These are phyloP conservation scores for Phoenix roebelenii DNA, from an alignment of 176 grass and related monocot genomes.

Conservation along the genomic window DNA sequence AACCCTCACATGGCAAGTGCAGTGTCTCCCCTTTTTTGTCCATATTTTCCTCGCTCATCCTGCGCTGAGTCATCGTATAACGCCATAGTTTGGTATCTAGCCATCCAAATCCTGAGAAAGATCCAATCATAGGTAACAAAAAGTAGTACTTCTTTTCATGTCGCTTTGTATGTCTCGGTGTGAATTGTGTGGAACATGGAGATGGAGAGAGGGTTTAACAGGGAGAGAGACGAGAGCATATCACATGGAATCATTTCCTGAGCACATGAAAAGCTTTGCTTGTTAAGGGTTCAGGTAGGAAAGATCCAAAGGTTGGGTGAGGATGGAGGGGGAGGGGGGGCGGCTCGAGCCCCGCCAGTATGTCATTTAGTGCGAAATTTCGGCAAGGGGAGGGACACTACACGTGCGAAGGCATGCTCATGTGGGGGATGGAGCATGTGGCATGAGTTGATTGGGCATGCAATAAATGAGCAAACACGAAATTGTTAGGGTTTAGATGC, in stretches of 20 bases:
- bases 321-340: background rate
- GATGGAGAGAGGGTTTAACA: too few species aligned
- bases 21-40: background rate
- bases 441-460: too few species aligned
- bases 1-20: background rate
- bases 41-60: too few species aligned
- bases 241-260: constrained; percentile 3
- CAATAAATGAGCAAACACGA: too few species aligned
- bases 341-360: background rate
- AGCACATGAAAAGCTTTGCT: constrained; percentile 5
- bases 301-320: constrained; percentile 1
- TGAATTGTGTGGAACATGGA: too few species aligned
- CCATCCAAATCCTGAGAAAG: background rate
- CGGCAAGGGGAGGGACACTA: background rate
- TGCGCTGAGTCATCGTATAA: background rate
- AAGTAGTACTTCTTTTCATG: too few species aligned
- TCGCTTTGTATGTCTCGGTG: too few species aligned
- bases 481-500: too few species aligned
- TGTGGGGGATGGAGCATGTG: background rate
- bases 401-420: background rate
- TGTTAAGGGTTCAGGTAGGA: background rate
- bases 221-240: background rate
- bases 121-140: background rate
- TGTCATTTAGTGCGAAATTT: constrained; percentile 1
- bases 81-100: background rate